Evolutionary conservation across 768 basidiomycete species (phyloP).

Genomic region (Naganishia friedmannii): DNA sequence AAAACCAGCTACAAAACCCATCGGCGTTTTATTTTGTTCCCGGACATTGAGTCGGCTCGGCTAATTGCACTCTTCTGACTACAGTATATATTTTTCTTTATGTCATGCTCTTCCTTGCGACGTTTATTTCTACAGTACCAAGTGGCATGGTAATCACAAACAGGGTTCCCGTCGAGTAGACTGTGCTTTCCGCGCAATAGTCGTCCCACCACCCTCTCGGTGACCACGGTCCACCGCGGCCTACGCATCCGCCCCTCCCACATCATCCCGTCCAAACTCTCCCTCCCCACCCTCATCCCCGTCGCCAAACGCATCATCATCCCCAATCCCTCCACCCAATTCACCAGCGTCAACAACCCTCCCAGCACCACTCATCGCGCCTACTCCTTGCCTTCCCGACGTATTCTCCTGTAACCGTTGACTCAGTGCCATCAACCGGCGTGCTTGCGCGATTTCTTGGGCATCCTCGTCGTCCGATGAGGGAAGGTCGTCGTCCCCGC

Average conservation of each 20-base stretch:
- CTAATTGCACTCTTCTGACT: too few relatives aligned
- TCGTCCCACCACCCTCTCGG: too few relatives aligned
- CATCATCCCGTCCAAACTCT: constrained; percentile 20
- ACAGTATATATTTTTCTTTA: too few relatives aligned
- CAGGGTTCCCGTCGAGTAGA: too few relatives aligned
- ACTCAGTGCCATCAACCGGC: constrained; percentile 42
- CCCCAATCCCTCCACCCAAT: constrained; percentile 32
- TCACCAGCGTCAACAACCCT: constrained; percentile 46
- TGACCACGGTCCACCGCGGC: not conserved
- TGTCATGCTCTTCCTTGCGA: too few relatives aligned
- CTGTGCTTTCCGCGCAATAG: too few relatives aligned
- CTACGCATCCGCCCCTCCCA: constrained; percentile 24
- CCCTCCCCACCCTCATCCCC: constrained; percentile 19
- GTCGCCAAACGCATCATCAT: constrained; percentile 24
- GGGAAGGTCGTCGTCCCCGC: constrained; percentile 24
- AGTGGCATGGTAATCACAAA: too few relatives aligned
- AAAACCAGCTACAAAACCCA: not conserved
- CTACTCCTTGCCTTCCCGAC: constrained; percentile 41
- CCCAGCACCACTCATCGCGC: constrained; percentile 37
- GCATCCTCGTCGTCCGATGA: constrained; percentile 32
- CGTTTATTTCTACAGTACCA: too few relatives aligned
- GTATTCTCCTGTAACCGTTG: constrained; percentile 44
- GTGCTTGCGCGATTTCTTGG: constrained; percentile 44
- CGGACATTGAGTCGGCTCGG: not conserved
- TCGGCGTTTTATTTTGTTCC: not conserved